Base-by-base conservation (phyloP, 306 rosid species). In the Amphicarpaea edgeworthii region DNA sequence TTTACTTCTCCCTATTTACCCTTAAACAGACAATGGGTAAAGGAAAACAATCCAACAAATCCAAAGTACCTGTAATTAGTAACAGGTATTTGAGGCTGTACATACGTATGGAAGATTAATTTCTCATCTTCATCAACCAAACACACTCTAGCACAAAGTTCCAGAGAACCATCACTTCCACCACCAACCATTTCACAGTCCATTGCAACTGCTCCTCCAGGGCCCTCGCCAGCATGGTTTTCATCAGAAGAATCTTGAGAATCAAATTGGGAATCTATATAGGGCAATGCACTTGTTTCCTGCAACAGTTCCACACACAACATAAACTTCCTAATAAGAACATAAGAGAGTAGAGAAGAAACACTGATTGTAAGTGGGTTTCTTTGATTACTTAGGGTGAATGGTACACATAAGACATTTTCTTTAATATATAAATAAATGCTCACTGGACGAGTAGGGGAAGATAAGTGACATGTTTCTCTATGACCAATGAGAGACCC, bases 161-260 rank as follows among this genome's bases (percentile, higher is more conserved):
- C 96, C 57, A 93, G 77, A 0, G 96, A 68, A 71, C 97, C 98
- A 85, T 93, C 98, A 82, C 85, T 84, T 87, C 97, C 97, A 66
- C 98, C 97, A 24, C 90, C 90, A 81, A 88, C 93, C 96, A 93
- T 93, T 85, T 90, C 97, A 81, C 97, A 93, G 77, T 93, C 96
- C 24, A 90, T 64, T 14, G 93, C 89, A 81, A 90, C 67, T 62
- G 95, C 95, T 81, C 80, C 77, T 79, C 80, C 76, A 19, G 80
- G 81, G 60, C 14, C 46, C 63, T 79, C 32, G 10, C 68, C 85
- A 19, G 51, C 45, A 46, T 58, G 75, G 49, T 65, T 78, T 75
- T 81, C 86, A 55, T 55, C 70, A 50, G 32, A 73, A 10, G 73
- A 73, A 76, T 69, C 79, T 32, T 62, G 81, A 63, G 41, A 7